Conservation (phyloP, 306 rosid genomes). For the Lathyrus aphaca region DNA sequence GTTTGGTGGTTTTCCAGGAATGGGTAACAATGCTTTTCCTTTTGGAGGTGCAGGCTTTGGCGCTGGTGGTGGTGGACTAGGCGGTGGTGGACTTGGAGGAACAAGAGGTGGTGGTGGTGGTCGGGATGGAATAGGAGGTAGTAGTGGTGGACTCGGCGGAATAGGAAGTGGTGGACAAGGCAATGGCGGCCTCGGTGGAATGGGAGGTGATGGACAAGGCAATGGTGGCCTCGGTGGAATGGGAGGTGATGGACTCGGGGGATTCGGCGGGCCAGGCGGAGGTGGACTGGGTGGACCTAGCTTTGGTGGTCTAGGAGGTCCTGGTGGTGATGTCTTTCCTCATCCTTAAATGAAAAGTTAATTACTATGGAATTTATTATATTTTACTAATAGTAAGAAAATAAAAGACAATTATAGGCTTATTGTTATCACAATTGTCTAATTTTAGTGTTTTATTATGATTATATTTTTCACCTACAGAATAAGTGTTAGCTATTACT, state of each 20-base stretch:
- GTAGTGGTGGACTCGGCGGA: slow-evolving; percentile 18
- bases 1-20: slow-evolving; percentile 58
- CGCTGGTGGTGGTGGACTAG: slow-evolving; percentile 43
- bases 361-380: neutral
- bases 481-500: neutral
- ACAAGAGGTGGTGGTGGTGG: slow-evolving; percentile 29
- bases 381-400: neutral
- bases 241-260: too few species aligned
- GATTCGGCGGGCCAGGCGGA: too few species aligned
- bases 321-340: slow-evolving; percentile 45
- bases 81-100: slow-evolving; percentile 40
- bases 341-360: slow-evolving; percentile 51
- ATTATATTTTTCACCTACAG: neutral
- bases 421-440: neutral
- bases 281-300: neutral
- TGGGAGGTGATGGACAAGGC: too few species aligned
- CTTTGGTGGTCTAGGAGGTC: neutral
- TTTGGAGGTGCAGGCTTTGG: slow-evolving; percentile 60
- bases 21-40: slow-evolving; percentile 63
- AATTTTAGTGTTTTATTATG: neutral
- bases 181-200: too few species aligned
- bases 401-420: neutral
- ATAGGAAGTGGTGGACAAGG: neutral
- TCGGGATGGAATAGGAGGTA: slow-evolving; percentile 39
- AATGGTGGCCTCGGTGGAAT: too few species aligned